phyloP scores from a whole-genome alignment of 352 stramenopile genomes.

The Pythium apleroticum region DNA sequence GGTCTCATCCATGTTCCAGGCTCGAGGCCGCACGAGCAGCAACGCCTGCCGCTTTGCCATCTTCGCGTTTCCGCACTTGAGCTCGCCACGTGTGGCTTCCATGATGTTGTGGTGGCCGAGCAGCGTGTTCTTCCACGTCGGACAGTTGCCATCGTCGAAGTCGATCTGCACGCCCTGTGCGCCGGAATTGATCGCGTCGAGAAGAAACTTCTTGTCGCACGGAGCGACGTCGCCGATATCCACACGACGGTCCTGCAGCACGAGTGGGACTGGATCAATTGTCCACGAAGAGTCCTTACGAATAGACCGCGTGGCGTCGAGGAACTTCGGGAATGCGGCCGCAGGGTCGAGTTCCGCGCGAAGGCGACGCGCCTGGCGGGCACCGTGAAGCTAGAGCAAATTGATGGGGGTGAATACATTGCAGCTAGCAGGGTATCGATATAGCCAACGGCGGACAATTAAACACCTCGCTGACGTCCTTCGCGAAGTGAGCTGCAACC shows the following conservation, averaged over 20 bases:
- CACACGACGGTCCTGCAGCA: slow-evolving; percentile 89
- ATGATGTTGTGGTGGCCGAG: slow-evolving; percentile 91
- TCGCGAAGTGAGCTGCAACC: slow-evolving; percentile 75
- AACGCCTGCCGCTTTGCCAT: slow-evolving; percentile 57
- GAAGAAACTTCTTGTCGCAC: slow-evolving; percentile 88
- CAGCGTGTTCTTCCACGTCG: slow-evolving; percentile 93
- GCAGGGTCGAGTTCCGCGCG: slow-evolving; percentile 59
- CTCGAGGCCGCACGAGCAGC: slow-evolving; percentile 91
- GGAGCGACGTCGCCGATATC: slow-evolving; percentile 93
- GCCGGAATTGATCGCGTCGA: slow-evolving; percentile 93
- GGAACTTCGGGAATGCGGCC: slow-evolving; percentile 82
- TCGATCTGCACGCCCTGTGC: slow-evolving; percentile 86
- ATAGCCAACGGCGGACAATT: too few relatives aligned
- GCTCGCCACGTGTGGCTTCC: slow-evolving; percentile 81
- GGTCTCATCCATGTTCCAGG: slow-evolving; percentile 92
- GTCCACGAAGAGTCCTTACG: slow-evolving; percentile 63
- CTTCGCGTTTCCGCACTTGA: slow-evolving; percentile 26
- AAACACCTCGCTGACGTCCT: slow-evolving; percentile 47
- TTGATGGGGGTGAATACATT: too few relatives aligned
- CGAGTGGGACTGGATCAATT: slow-evolving; percentile 56
- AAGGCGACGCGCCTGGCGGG: slow-evolving; percentile 48
- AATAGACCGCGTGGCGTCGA: slow-evolving; percentile 61
- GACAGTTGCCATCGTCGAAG: slow-evolving; percentile 80
- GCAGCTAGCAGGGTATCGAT: too few relatives aligned
- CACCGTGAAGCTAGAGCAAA: slow-evolving; percentile 48